Percentiles rank a stretch among this genome's conserved stretches.
These are phyloP conservation scores for Cyclotella baltica DNA, from an alignment of 108 stramenopile genomes.

Conservation along the genomic window DNA sequence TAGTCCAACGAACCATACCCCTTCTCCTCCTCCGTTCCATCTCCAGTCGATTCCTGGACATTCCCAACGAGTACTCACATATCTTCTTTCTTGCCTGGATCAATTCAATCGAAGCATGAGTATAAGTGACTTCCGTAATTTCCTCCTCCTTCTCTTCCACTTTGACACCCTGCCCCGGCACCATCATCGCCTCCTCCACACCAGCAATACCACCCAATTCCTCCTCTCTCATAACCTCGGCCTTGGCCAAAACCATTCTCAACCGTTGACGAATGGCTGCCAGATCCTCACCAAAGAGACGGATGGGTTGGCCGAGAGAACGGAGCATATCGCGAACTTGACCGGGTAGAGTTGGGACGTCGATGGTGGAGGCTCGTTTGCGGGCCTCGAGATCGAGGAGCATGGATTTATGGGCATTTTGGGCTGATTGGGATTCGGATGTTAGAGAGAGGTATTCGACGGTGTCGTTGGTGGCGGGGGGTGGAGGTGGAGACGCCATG, in stretches of 20 bases:
- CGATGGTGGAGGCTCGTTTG: constrained; percentile 74
- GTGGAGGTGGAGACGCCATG: not conserved
- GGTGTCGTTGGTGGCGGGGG: constrained; percentile 12
- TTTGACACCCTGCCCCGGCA: constrained; percentile 40
- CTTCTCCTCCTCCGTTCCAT: constrained; percentile 66
- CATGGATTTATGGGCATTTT: constrained; percentile 60
- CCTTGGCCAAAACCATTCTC: constrained; percentile 71
- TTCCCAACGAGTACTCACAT: constrained; percentile 72
- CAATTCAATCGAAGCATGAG: constrained; percentile 80
- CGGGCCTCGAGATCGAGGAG: constrained; percentile 84
- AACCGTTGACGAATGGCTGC: constrained; percentile 87
- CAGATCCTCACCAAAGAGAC: constrained; percentile 92
- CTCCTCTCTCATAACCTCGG: constrained; percentile 62
- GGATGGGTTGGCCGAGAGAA: constrained; percentile 72
- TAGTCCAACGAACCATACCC: constrained; percentile 61
- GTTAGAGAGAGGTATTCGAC: constrained; percentile 67
- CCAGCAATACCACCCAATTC: constrained; percentile 28
- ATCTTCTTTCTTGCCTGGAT: constrained; percentile 81
- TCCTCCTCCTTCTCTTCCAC: constrained; percentile 33
- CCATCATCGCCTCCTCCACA: constrained; percentile 31
- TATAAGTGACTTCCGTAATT: constrained; percentile 84
- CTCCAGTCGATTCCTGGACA: constrained; percentile 74
- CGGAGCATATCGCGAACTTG: constrained; percentile 82
- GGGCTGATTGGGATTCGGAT: constrained; percentile 64
- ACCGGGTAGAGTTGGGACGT: constrained; percentile 86